Conservation (phyloP, 768 basidiomycete genomes). For the Basidioascus undulatus region DNA sequence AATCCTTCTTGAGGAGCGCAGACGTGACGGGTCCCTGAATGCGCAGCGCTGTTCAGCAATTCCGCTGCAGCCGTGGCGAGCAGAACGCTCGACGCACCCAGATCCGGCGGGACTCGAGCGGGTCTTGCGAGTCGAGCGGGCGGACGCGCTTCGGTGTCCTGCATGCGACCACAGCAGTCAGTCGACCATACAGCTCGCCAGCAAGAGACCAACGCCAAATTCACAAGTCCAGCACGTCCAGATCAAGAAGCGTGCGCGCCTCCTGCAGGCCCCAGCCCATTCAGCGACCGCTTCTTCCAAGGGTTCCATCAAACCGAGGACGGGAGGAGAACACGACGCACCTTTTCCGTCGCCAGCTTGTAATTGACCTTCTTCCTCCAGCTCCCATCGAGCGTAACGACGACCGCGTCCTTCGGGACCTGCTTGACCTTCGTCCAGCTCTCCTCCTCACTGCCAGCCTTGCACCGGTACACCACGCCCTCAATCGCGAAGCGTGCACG, state of each 20-base stretch:
- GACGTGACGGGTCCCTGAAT: slow-evolving; percentile 10
- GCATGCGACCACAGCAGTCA: slow-evolving; percentile 41
- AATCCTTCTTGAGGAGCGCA: slow-evolving; percentile 54
- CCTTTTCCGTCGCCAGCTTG: slow-evolving; percentile 28
- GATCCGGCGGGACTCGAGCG: slow-evolving; percentile 57
- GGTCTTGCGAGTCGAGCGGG: slow-evolving; percentile 51
- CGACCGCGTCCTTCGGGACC: slow-evolving; percentile 50
- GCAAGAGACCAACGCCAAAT: neutral
- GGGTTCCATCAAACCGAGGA: neutral
- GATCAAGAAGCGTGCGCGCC: too few relatives aligned
- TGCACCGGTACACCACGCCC: slow-evolving; percentile 68
- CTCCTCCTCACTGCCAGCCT: slow-evolving; percentile 28
- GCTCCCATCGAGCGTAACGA: slow-evolving; percentile 64
- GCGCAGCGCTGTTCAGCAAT: too few relatives aligned
- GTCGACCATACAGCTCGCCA: slow-evolving; percentile 19
- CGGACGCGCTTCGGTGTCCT: slow-evolving; percentile 77
- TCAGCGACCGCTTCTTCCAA: neutral
- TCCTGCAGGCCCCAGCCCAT: too few relatives aligned
- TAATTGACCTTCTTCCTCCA: slow-evolving; percentile 70
- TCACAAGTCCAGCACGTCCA: neutral
- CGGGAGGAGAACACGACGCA: slow-evolving; percentile 9
- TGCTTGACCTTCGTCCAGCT: slow-evolving; percentile 40
- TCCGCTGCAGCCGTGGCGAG: too few relatives aligned
- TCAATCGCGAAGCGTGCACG: slow-evolving; percentile 43
- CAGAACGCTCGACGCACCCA: slow-evolving; percentile 77